A percentile compares a stretch with the other conserved stretches of the same genome.
Conservation (phyloP, 495 filamentous ascomycete genomes). For the Cladorrhinum samala region DNA sequence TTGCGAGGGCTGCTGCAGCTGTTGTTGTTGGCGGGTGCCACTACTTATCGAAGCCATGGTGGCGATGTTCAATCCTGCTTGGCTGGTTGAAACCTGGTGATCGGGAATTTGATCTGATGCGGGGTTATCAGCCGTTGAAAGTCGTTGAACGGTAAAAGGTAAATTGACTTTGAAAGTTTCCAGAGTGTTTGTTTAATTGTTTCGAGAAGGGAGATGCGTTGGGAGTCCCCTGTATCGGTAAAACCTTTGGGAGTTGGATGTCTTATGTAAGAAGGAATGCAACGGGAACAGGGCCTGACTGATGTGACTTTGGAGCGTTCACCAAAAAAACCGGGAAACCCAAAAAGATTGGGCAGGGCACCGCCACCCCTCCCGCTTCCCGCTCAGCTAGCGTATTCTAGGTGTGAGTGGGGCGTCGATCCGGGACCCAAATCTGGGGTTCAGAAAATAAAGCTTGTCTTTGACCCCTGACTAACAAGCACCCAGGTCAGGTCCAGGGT, state of each 20-base stretch:
- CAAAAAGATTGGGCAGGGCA: not conserved
- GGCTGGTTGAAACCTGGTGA: no score
- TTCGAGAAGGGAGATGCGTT: no score
- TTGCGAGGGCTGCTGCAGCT: conserved; percentile 10
- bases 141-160: no score
- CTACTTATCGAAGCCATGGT: conserved; percentile 20
- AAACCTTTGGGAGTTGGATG: not conserved
- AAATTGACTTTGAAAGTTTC: no score
- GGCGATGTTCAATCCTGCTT: no score
- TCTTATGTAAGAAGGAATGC: not conserved
- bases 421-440: not conserved
- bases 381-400: not conserved
- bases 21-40: conserved; percentile 1
- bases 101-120: no score
- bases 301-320: no score
- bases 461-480: no score
- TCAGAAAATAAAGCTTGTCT: conserved; percentile 1
- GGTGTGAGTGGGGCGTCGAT: conserved; percentile 3
- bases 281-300: not conserved
- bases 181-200: no score
- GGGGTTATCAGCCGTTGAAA: no score
- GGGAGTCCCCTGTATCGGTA: no score
- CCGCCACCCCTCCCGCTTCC: not conserved
- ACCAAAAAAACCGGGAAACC: not conserved
- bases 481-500: not conserved